phyloP scores from a whole-genome alignment of 305 asterid genomes.

The Solanum chacoense region DNA sequence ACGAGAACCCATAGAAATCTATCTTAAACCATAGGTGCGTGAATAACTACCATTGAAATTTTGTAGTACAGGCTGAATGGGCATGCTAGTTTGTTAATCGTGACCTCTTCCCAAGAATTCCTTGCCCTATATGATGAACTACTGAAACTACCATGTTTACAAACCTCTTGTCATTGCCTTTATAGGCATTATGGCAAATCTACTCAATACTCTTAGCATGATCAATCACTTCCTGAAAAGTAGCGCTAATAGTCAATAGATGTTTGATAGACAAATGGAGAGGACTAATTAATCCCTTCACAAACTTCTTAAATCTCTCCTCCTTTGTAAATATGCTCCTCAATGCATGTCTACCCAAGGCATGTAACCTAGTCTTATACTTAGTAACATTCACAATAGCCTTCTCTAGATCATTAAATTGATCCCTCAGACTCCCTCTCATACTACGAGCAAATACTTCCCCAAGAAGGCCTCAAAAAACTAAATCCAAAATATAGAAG shows the following conservation, averaged over 20 bases:
- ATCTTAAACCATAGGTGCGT: neutral
- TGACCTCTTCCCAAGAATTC: neutral
- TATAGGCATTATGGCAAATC: neutral
- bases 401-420: neutral
- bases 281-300: neutral
- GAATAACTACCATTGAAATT: neutral
- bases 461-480: neutral
- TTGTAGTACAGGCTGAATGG: neutral
- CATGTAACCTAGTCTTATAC: neutral
- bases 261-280: neutral
- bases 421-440: neutral
- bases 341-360: neutral
- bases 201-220: neutral
- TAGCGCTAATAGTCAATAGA: neutral
- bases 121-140: neutral
- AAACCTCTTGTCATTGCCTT: neutral
- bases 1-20: neutral
- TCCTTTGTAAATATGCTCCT: neutral
- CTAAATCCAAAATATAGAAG: neutral
- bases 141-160: neutral
- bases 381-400: neutral
- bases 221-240: neutral
- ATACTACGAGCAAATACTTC: neutral
- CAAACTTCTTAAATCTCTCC: neutral
- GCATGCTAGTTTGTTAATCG: neutral